Percentiles rank a stretch among this genome's conserved stretches.
Evolutionary conservation across 176 grass and related monocot genomes (phyloP).

Genomic region (Coix lacrymajobi): DNA sequence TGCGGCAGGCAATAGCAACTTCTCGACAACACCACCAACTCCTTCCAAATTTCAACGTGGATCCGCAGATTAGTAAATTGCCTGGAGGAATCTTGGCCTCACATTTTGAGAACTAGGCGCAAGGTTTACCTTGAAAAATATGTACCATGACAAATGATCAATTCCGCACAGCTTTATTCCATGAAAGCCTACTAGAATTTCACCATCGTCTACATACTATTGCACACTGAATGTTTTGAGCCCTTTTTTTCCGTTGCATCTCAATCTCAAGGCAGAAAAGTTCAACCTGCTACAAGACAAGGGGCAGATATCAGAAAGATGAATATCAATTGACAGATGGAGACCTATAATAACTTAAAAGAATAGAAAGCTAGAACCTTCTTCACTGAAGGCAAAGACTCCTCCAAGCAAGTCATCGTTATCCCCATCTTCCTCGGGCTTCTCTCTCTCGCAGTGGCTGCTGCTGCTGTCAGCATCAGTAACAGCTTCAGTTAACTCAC

Average conservation of each 20-base stretch:
- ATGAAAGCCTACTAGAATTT: slow-evolving; percentile 40
- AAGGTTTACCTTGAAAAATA: slow-evolving; percentile 47
- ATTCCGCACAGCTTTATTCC: slow-evolving; percentile 49
- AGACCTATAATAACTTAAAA: neutral
- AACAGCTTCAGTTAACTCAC: slow-evolving; percentile 99
- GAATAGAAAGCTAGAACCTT: slow-evolving; percentile 45
- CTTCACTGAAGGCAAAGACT: slow-evolving; percentile 97
- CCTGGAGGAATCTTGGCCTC: slow-evolving; percentile 42
- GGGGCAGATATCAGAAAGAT: slow-evolving; percentile 18
- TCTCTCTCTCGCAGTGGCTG: slow-evolving; percentile 99
- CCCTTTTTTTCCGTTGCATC: slow-evolving; percentile 37
- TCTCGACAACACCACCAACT: slow-evolving; percentile 42
- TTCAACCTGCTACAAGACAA: slow-evolving; percentile 53
- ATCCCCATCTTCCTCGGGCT: slow-evolving; percentile 95
- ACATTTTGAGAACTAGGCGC: slow-evolving; percentile 25
- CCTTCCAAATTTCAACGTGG: slow-evolving; percentile 31
- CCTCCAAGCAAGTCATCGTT: slow-evolving; percentile 95
- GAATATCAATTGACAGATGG: neutral
- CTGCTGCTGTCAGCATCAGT: slow-evolving; percentile 99
- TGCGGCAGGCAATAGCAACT: slow-evolving; percentile 56
- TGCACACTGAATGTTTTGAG: slow-evolving; percentile 37
- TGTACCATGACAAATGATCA: slow-evolving; percentile 38
- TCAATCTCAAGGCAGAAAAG: slow-evolving; percentile 29
- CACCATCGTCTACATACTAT: slow-evolving; percentile 48
- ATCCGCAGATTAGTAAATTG: slow-evolving; percentile 54